Evolutionary conservation across 2,329 filamentous ascomycete genomes (phyloP).

Genomic region (Beauveria sp.): DNA sequence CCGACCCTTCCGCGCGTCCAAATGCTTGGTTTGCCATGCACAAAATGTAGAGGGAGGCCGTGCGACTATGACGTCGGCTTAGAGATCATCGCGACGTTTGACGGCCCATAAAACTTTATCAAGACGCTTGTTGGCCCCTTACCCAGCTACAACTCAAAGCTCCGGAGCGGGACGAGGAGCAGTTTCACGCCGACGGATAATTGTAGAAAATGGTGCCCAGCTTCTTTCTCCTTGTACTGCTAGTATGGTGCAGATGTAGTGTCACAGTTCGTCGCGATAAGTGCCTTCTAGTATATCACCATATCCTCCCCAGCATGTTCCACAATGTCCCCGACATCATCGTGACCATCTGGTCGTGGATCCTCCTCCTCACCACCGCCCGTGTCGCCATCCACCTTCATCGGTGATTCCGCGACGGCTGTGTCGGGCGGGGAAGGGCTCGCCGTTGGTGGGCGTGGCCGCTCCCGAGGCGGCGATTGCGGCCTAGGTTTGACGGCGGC

Average conservation of each 20-base stretch:
- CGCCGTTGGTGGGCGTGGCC: conserved; percentile 11
- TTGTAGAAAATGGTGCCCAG: not conserved
- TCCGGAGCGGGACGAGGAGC: not conserved
- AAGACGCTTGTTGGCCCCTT: not conserved
- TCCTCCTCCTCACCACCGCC: not conserved
- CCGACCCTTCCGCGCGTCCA: not conserved
- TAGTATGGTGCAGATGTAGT: not conserved
- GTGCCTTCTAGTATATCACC: conserved; percentile 64
- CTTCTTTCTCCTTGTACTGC: too few species aligned
- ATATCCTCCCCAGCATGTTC: conserved; percentile 83
- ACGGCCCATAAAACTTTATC: conserved; percentile 2
- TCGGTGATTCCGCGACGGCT: not conserved
- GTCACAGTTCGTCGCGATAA: not conserved
- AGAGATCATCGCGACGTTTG: not conserved
- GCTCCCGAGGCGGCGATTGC: conserved; percentile 21
- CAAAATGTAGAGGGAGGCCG: not conserved
- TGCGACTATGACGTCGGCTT: not conserved
- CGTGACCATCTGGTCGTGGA: conserved; percentile 32
- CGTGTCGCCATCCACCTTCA: not conserved
- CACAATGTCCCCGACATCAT: conserved; percentile 69
- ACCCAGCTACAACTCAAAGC: not conserved
- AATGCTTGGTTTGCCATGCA: not conserved
- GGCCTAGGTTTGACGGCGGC: conserved; percentile 19
- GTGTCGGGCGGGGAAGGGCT: not conserved
- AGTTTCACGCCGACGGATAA: not conserved